A percentile compares a stretch with the other conserved stretches of the same genome.
Evolutionary conservation across 805 yeast genomes (phyloP).

Genomic region (Lachancea sp.): DNA sequence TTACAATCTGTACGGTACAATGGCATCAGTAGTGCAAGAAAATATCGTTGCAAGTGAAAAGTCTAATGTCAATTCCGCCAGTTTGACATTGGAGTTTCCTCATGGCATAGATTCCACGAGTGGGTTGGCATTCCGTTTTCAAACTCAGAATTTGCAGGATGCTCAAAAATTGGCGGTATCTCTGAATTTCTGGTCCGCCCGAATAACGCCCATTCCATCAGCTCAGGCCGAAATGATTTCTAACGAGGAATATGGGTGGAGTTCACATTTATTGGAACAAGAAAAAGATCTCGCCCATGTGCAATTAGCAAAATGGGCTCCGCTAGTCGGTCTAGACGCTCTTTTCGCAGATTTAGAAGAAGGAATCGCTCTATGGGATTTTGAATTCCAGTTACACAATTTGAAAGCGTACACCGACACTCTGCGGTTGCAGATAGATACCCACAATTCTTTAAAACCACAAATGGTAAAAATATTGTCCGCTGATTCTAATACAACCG

Average conservation of each 20-base stretch:
- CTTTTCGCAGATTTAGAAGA: slow-evolving; percentile 12
- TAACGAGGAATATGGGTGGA: slow-evolving; percentile 78
- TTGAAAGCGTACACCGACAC: slow-evolving; percentile 37
- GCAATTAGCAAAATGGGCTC: slow-evolving; percentile 18
- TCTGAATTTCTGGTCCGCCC: slow-evolving; percentile 87
- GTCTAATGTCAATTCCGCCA: slow-evolving; percentile 10
- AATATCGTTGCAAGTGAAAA: slow-evolving; percentile 20
- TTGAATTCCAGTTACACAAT: slow-evolving; percentile 36
- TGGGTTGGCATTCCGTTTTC: slow-evolving; percentile 45
- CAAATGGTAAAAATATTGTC: slow-evolving; percentile 36
- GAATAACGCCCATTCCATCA: slow-evolving; percentile 72
- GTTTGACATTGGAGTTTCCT: slow-evolving; percentile 25
- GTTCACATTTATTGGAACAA: slow-evolving; percentile 15
- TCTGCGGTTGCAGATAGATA: slow-evolving; percentile 36
- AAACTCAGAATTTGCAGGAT: slow-evolving; percentile 58
- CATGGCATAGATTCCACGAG: slow-evolving; percentile 19
- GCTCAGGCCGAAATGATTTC: slow-evolving; percentile 65
- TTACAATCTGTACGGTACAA: slow-evolving; percentile 24
- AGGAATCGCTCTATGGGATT: slow-evolving; percentile 13
- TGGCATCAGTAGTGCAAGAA: slow-evolving; percentile 27
- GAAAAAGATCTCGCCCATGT: not conserved
- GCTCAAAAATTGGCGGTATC: slow-evolving; percentile 68
- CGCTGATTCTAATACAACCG: slow-evolving; percentile 1
- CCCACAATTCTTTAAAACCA: slow-evolving; percentile 39
- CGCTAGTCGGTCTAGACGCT: slow-evolving; percentile 24